phyloP scores from a whole-genome alignment of 306 rosid genomes.

The Quercus rubra region DNA sequence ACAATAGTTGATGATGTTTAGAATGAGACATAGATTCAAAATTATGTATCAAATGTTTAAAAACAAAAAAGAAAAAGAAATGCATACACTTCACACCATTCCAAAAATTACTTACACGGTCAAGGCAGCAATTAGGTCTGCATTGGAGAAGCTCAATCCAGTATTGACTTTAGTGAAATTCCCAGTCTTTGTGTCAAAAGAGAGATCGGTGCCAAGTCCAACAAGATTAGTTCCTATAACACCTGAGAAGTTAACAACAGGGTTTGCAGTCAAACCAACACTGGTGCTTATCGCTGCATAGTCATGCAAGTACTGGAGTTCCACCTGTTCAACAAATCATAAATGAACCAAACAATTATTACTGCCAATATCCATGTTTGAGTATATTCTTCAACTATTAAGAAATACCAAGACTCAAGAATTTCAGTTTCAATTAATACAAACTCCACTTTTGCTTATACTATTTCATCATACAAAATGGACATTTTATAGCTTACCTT shows the following conservation, averaged over 20 bases:
- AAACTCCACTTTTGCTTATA: background rate
- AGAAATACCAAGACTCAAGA: background rate
- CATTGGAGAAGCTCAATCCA: slow-evolving; percentile 63
- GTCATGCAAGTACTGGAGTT: slow-evolving; percentile 79
- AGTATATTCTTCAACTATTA: background rate
- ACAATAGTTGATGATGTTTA: background rate
- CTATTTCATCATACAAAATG: background rate
- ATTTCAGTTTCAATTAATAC: background rate
- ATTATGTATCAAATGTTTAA: background rate
- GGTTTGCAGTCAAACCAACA: slow-evolving; percentile 82
- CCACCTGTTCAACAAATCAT: slow-evolving; percentile 51
- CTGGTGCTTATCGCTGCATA: slow-evolving; percentile 76
- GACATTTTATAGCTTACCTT: slow-evolving; percentile 49
- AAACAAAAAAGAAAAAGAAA: background rate
- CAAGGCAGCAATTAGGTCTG: slow-evolving; percentile 67
- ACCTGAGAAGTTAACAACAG: slow-evolving; percentile 76
- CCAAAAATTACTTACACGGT: slow-evolving; percentile 50
- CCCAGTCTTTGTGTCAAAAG: slow-evolving; percentile 70
- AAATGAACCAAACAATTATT: slow-evolving; percentile 10
- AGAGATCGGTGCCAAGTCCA: slow-evolving; percentile 73
- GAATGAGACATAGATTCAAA: background rate
- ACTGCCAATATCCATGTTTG: background rate
- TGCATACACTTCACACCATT: background rate
- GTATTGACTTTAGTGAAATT: slow-evolving; percentile 59
- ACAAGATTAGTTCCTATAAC: slow-evolving; percentile 59